These are phyloP conservation scores for Pholiota conissans DNA, from an alignment of 768 basidiomycete genomes.

Conservation along the genomic window DNA sequence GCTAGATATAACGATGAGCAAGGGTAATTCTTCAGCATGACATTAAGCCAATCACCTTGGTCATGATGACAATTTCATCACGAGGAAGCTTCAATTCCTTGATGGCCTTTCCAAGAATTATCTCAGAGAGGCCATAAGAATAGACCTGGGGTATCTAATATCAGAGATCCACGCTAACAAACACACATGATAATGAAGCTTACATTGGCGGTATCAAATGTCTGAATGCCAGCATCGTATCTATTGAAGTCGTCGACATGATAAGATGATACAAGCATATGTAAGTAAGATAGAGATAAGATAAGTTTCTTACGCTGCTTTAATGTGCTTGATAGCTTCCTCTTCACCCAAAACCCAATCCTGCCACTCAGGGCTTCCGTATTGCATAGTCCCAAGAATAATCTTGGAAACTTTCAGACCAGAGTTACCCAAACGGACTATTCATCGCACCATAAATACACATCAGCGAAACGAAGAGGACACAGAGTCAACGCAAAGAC, in stretches of 20 bases:
- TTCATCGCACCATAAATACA: no score
- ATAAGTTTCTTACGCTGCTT: slow-evolving; percentile 35
- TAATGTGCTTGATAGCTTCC: slow-evolving; percentile 53
- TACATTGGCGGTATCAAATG: slow-evolving; percentile 60
- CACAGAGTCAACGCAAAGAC: not conserved
- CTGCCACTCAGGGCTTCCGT: slow-evolving; percentile 54
- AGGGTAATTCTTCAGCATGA: not conserved
- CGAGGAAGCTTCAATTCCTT: slow-evolving; percentile 67
- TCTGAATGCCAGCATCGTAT: slow-evolving; percentile 64
- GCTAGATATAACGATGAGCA: not conserved
- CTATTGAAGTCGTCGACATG: slow-evolving; percentile 19
- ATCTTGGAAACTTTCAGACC: slow-evolving; percentile 1
- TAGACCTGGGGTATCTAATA: slow-evolving; percentile 44
- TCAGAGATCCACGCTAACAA: not conserved
- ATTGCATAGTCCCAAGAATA: slow-evolving; percentile 41
- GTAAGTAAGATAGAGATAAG: not conserved
- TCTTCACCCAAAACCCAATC: slow-evolving; percentile 46
- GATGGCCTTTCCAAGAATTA: slow-evolving; percentile 71
- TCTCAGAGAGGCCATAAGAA: slow-evolving; percentile 65
- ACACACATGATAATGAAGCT: no score
- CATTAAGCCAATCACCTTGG: slow-evolving; percentile 53
- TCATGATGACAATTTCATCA: slow-evolving; percentile 75
- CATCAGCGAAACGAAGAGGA: not conserved
- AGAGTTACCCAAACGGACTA: not conserved
- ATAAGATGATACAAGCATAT: not conserved